Evolutionary conservation across 371 early-diverging fungal genomes (phyloP), one percentile per base, ranked within the genome.

Genomic region (Circinella minor): DNA sequence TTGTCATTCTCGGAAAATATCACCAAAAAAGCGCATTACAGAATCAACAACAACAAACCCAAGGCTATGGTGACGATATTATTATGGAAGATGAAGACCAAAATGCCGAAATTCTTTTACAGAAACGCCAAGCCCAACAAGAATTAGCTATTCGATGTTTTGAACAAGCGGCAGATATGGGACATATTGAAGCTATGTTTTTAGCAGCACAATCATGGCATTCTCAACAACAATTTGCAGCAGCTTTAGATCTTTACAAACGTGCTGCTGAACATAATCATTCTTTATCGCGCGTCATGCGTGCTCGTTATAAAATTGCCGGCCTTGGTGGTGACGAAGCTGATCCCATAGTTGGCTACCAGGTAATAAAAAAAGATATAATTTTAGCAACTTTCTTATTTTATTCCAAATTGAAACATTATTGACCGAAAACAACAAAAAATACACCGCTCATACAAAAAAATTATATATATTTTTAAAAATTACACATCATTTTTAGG

Each of bases 191-290:
- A 67, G 80, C 82, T 6, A 80, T 80, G 57, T 79, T 80, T 9
- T 68, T 81, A 14, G 82, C 82, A 13, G 86, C 81, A 10, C 77
- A 81, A 63, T 74, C 78, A 2, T 85, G 81, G 81, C 79, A 84
- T 68, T 73, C 77, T n/a, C 80, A 80, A 59, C 71, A 84, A 62
- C 81, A 84, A 47, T 84, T 80, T 68, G 79, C 84, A 4, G 81
- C 80, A 11, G 84, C 84, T 10, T 63, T 81, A 6, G 81, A 78
- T 14, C 75, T 66, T 15, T 84, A 77, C 65, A 71, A 76, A 51
- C 77, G 76, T 17, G 84, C 84, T 15, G 80, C 81, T 18, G 39
- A 63, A 18, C 77, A 74, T 57, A 81, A 79, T 10, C 78, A 77
- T 61, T 60, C 72, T 0, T 57, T 77, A n/a, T 78, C 84, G 17